Conservation (phyloP, 2,329 filamentous ascomycete species). For the Dothideomycetes sp. region DNA sequence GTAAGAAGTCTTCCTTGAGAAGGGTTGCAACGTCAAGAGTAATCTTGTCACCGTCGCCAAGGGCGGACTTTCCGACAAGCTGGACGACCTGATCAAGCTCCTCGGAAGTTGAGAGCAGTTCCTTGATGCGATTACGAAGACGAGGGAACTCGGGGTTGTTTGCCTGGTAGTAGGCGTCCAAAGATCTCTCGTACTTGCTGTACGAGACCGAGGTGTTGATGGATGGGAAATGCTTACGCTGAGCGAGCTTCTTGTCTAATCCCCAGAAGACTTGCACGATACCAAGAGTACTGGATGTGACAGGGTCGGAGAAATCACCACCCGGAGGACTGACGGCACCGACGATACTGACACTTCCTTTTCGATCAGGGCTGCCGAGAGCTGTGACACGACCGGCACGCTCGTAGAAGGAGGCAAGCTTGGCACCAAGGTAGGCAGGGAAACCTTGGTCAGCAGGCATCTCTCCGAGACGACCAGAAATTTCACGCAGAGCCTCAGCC, state of each 20-base stretch:
- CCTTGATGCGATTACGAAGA: slow-evolving; percentile 84
- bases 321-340: slow-evolving; percentile 94
- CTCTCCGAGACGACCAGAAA: slow-evolving; percentile 96
- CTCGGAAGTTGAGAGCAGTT: slow-evolving; percentile 87
- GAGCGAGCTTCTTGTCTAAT: slow-evolving; percentile 97
- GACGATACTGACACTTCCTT: slow-evolving; percentile 93
- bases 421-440: slow-evolving; percentile 91
- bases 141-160: slow-evolving; percentile 88
- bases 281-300: slow-evolving; percentile 83
- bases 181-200: slow-evolving; percentile 83
- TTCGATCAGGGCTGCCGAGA: slow-evolving; percentile 78
- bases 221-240: slow-evolving; percentile 97
- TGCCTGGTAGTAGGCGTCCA: slow-evolving; percentile 93
- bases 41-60: slow-evolving; percentile 97
- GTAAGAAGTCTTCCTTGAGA: slow-evolving; percentile 96
- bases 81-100: slow-evolving; percentile 98
- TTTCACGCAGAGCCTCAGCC: slow-evolving; percentile 96
- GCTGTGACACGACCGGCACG: slow-evolving; percentile 80
- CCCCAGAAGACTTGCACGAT: slow-evolving; percentile 99
- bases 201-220: slow-evolving; percentile 94
- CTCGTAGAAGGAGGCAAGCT: slow-evolving; percentile 98
- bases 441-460: slow-evolving; percentile 99
- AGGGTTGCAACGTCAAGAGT: slow-evolving; percentile 84
- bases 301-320: slow-evolving; percentile 98
- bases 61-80: slow-evolving; percentile 90